Evolutionary conservation across 108 stramenopile species (phyloP).

Genomic region (Skeletonema menzelii): DNA sequence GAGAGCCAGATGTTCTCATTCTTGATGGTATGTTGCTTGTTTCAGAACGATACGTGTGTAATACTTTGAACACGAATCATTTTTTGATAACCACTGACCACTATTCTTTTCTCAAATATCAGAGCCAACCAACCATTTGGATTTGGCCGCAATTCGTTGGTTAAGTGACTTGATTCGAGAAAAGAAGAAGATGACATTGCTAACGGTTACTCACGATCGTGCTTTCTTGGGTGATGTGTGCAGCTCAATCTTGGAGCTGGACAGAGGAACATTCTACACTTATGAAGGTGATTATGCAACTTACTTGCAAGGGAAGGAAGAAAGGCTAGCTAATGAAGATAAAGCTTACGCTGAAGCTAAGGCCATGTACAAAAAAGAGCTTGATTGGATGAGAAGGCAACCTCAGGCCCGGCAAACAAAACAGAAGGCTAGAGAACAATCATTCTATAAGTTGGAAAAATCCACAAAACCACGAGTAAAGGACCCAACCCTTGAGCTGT

Average conservation of each 20-base stretch:
- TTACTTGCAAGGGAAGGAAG: slow-evolving; percentile 74
- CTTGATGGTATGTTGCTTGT: slow-evolving; percentile 48
- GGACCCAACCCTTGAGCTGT: slow-evolving; percentile 60
- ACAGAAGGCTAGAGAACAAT: slow-evolving; percentile 54
- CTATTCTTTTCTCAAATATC: neutral
- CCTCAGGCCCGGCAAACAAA: slow-evolving; percentile 62
- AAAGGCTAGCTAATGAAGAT: slow-evolving; percentile 71
- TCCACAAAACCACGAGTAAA: slow-evolving; percentile 72
- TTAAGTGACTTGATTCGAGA: slow-evolving; percentile 84
- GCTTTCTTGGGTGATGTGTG: slow-evolving; percentile 94
- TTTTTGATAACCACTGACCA: neutral
- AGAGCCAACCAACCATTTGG: slow-evolving; percentile 92
- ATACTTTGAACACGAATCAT: too few relatives aligned
- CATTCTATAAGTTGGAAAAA: slow-evolving; percentile 81
- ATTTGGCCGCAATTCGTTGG: slow-evolving; percentile 94
- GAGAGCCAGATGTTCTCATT: slow-evolving; percentile 81
- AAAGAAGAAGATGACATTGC: slow-evolving; percentile 76
- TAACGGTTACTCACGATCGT: slow-evolving; percentile 97
- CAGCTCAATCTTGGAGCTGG: slow-evolving; percentile 75
- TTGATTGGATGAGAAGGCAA: slow-evolving; percentile 86
- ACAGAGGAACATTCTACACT: slow-evolving; percentile 70
- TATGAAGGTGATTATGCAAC: slow-evolving; percentile 70
- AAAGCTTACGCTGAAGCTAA: slow-evolving; percentile 64
- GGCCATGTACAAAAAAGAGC: slow-evolving; percentile 56
- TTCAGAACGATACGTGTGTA: too few relatives aligned